Evolutionary conservation across 2,329 filamentous ascomycete species (phyloP), one percentile per base, ranked within the genome.

Genomic region (Epichloe uncinata): DNA sequence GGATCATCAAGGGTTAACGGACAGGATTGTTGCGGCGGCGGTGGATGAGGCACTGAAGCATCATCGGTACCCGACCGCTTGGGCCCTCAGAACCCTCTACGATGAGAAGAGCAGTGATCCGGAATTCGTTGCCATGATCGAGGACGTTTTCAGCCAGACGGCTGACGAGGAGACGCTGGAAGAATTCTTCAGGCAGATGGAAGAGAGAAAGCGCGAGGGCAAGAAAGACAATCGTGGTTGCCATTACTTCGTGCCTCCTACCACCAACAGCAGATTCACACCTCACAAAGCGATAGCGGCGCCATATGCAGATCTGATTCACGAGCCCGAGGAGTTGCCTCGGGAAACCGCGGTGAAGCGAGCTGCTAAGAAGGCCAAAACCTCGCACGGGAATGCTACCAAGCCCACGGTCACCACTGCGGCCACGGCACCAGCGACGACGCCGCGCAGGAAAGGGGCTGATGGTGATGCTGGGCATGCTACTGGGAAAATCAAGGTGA

Each of bases 1-100:
- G 1, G 58, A 63, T 37, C 68, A 71, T 54, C 71, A 68, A 53
- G 71, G 73, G 38, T 60, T 71, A 35, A 68, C 70, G 26, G 75
- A 75, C 56, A 73, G 67, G 58, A 73, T 79, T 26, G 69, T 83
- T 38, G 74, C 79, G 60, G 59, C 64, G 35, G 77, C 78, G n/a
- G 75, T 82, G 33, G 72, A 79, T 9, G 72, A 79, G 58, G 79
- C 79, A 5, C 62, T 83, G 45, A 66, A 70, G 52, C 71, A 76
- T 58, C 69, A 70, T 53, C 75, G 77, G 52, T 82, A 78, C 60
- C 76, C 78, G 49, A 82, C 79, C 8, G 80, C 79, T 2, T 82
- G 73, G 68, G 78, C 79, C 41, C 67, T 83, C 52, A 71, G 78
- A 48, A 73, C 71, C 13, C 68, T 82, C 52, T 82, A 79, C 61